Evolutionary conservation across 202 grass and related monocot species (phyloP), one percentile per base, ranked within the genome.

Genomic region (Bolboschoenoplectus hybrid): DNA sequence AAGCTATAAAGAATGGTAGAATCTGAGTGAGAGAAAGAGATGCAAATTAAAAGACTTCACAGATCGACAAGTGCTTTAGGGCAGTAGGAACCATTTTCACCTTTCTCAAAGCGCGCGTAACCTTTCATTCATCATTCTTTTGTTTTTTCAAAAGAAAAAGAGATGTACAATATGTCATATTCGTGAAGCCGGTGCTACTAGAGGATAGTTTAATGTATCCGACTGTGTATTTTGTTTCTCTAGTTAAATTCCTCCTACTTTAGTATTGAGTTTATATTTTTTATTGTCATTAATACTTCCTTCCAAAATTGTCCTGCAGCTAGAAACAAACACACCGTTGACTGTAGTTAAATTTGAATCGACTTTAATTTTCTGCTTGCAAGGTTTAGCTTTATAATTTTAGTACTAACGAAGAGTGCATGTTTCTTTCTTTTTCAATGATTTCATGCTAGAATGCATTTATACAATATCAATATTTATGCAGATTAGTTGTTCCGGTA

Each of bases 61-160:
- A 38, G 34, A 78, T 56, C 50, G 57, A 55, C 74, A 78, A 78
- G 51, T 2, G 2, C 51, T 56, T 78, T 78, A 38, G 46, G 12
- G 47, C 26, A 76, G n/a, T 38, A 40, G 34, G 53, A 39, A 78
- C 32, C 5, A 35, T 79, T 80, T n/a, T 80, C 32, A 56, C 32
- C 38, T 80, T 40, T 57, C 34, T 41, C 34, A 9, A 58, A 40
- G 35, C 16, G 58, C 9, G 35, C 16, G 58, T n/a, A 58, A n/a
- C 26, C 52, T 58, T 79, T 17, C 75, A 40, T 58, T 80, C 53
- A 43, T 61, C 34, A 57, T 40, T 76, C 1, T 4, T 76, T 76
- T 69, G 0, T 68, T 46, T 19, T 80, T 40, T 49, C 10, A 12
- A 52, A 58, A 41, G 5, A 40, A 41, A 60, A 80, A 41, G 6